A percentile compares a stretch with the other conserved stretches of the same genome.
phyloP scores from a whole-genome alignment of 2,329 filamentous ascomycete genomes.

The Fusarium haematococcum region DNA sequence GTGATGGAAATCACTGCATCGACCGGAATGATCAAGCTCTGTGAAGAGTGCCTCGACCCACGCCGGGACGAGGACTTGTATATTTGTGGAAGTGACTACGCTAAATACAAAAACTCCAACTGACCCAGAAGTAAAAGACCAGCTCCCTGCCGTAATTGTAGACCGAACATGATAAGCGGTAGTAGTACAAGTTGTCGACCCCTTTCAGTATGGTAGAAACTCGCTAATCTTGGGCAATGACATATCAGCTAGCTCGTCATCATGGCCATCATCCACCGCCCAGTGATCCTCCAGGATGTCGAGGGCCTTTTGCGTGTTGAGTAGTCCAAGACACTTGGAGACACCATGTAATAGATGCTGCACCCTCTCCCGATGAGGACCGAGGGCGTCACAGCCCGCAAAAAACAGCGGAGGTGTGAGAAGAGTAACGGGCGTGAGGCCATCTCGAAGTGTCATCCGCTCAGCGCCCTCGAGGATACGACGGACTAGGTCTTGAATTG shows the following conservation, averaged over 20 bases:
- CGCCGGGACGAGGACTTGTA: not conserved
- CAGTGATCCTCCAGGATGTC: constrained; percentile 31
- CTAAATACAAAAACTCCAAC: not conserved
- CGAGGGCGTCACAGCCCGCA: constrained; percentile 27
- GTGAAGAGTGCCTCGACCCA: not conserved
- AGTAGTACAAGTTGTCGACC: not conserved
- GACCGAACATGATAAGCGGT: not conserved
- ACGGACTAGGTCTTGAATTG: constrained; percentile 18
- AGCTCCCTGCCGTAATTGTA: not conserved
- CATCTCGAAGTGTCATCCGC: constrained; percentile 25
- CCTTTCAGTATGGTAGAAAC: constrained; percentile 23
- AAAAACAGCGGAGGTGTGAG: constrained; percentile 31
- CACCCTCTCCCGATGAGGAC: constrained; percentile 20
- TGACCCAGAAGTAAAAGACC: not conserved
- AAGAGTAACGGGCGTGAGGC: constrained; percentile 27
- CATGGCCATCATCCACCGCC: constrained; percentile 14
- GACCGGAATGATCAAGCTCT: not conserved
- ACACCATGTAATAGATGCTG: constrained; percentile 26
- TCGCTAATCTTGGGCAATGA: constrained; percentile 21
- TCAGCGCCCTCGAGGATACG: constrained; percentile 16
- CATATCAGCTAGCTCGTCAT: constrained; percentile 24
- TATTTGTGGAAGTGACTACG: not conserved
- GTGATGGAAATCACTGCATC: not conserved
- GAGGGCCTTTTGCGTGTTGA: constrained; percentile 28
- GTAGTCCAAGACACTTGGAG: constrained; percentile 16